Base-by-base conservation (phyloP, 495 filamentous ascomycete species). In the Xylaria telfairii region DNA sequence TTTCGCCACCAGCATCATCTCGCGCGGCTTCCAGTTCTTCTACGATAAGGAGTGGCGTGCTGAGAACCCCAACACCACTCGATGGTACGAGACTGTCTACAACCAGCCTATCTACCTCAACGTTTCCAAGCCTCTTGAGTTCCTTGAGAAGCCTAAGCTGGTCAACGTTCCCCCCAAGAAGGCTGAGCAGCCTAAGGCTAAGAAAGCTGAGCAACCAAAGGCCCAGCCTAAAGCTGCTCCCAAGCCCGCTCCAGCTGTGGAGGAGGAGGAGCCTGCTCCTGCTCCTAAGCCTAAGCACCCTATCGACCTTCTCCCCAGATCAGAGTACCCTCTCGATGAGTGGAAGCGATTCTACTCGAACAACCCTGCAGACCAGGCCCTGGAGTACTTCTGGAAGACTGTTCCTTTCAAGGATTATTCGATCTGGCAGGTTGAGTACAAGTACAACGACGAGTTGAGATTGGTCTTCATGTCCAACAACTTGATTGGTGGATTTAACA, bases 301-400 rank as follows among this genome's bases (percentile, higher is more conserved):
- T 71, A 88, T 97, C 72, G 96, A 97, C 83, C 86, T 89, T 74
- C 91, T 98, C 46, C 90, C 90, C 71, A 91, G 89, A 81, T 88
- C 96, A 54, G 90, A 90, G 61, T 84, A 98, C 77, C 84, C 89
- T 72, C 88, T 98, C 66, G 96, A 99, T 78, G 96, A 99, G 79
- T 97, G 91, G 93, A 99, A 99, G 91, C 93, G 95, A 76, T 90
- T 92, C 82, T 99, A 98, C 91, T 98, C 96, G 77, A 99, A 99
- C 89, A 87, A 92, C 73, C 95, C 98, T 57, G 95, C 93, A 68
- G 93, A 92, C 54, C 90, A 85, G 51, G 93, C 95, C 74, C 83
- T 98, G 74, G 94, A 95, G 79, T 99, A 95, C 93, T 98, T 99
- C 90, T 99, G 95, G 95, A 89, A 97, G 86, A 91, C 97, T 79